Percentiles rank a stretch among this genome's conserved stretches.
Conservation (phyloP, 495 filamentous ascomycete species). For the Aspergillus avenaceus region DNA sequence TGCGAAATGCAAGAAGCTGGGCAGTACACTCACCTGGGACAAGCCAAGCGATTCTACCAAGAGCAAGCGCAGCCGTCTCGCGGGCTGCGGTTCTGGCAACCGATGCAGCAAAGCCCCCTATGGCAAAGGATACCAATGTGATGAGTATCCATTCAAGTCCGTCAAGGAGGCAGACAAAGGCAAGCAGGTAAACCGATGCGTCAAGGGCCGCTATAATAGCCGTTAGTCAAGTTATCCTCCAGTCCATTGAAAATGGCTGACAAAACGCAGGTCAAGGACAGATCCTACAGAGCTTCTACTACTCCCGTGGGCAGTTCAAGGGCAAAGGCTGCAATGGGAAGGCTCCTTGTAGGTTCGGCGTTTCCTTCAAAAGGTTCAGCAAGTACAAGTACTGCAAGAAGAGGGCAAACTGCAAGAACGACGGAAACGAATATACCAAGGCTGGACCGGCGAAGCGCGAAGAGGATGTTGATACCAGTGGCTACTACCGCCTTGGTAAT, state of each 20-base stretch:
- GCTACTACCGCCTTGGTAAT: background rate
- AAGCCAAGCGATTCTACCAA: background rate
- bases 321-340: background rate
- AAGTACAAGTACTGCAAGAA: background rate
- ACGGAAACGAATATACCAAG: background rate
- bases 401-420: background rate
- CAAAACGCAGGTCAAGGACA: background rate
- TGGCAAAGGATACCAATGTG: conserved; percentile 1
- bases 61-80: background rate
- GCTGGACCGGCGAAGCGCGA: background rate
- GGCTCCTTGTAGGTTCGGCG: background rate
- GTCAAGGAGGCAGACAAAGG: conserved; percentile 1
- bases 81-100: background rate
- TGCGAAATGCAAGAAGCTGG: background rate
- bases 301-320: background rate
- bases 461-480: background rate
- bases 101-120: conserved; percentile 2
- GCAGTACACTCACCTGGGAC: background rate
- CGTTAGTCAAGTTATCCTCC: background rate
- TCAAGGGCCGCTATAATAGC: background rate
- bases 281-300: background rate
- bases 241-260: background rate
- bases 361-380: background rate
- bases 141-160: conserved; percentile 5
- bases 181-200: conserved; percentile 2